A percentile compares a stretch with the other conserved stretches of the same genome.
These are phyloP conservation scores for Ochromonas danica DNA, from an alignment of 108 stramenopile genomes.

Conservation along the genomic window DNA sequence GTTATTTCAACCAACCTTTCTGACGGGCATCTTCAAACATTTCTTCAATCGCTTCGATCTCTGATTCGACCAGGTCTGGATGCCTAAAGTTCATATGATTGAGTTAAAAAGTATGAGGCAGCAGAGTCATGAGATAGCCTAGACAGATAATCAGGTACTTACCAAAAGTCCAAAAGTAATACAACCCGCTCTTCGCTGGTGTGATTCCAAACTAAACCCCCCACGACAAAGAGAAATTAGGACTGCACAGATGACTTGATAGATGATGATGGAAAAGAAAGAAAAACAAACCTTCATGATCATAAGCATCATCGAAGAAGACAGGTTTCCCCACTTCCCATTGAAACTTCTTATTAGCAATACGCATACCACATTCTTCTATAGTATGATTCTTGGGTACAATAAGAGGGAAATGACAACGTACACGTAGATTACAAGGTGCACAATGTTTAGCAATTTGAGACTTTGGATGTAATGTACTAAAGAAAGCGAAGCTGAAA, in stretches of 20 bases:
- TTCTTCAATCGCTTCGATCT: not conserved
- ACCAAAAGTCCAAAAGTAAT: slow-evolving; percentile 62
- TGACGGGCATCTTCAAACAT: slow-evolving; percentile 8
- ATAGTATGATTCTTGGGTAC: slow-evolving; percentile 69
- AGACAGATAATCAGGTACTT: slow-evolving; percentile 10
- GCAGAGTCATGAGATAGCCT: not conserved
- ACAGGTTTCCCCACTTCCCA: slow-evolving; percentile 79
- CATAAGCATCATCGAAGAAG: slow-evolving; percentile 90
- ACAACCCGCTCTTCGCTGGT: slow-evolving; percentile 59
- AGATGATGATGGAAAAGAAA: not conserved
- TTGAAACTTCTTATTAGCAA: slow-evolving; percentile 67
- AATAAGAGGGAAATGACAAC: slow-evolving; percentile 85
- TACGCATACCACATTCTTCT: slow-evolving; percentile 75
- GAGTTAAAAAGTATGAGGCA: not conserved
- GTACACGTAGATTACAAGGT: slow-evolving; percentile 88
- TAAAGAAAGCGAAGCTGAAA: slow-evolving; percentile 84
- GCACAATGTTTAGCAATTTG: slow-evolving; percentile 75
- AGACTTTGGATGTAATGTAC: slow-evolving; percentile 56
- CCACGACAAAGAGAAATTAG: not conserved
- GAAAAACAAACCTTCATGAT: slow-evolving; percentile 67
- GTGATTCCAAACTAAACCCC: slow-evolving; percentile 77
- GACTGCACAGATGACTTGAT: not conserved
- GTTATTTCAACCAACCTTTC: slow-evolving; percentile 28
- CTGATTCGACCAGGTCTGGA: not conserved
- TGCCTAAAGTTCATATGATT: not conserved